These are phyloP conservation scores for Nicotiana sylvestris DNA, from an alignment of 257 asterid species.

Conservation along the genomic window DNA sequence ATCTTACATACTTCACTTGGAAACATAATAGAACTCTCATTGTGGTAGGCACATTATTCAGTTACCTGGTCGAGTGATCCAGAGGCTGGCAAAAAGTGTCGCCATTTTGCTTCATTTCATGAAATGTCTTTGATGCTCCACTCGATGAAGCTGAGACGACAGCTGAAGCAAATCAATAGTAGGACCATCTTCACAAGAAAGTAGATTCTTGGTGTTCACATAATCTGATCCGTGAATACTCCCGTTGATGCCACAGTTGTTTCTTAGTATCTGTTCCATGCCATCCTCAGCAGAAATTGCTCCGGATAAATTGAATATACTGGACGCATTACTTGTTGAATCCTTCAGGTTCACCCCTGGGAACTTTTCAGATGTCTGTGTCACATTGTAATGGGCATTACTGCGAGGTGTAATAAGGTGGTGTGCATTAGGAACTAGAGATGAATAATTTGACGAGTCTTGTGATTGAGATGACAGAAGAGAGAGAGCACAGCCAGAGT, in stretches of 20 bases:
- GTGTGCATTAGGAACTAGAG: constrained; percentile 13
- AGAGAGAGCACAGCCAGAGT: constrained; percentile 43
- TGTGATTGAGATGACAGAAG: constrained; percentile 41
- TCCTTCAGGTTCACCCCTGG: constrained; percentile 20
- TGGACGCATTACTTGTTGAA: constrained; percentile 14
- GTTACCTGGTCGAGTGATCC: constrained; percentile 14
- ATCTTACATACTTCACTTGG: background rate
- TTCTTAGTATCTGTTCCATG: constrained; percentile 25
- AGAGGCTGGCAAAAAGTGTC: constrained; percentile 20
- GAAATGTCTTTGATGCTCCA: constrained; percentile 25
- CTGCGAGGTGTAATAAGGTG: constrained; percentile 12
- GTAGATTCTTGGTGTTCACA: constrained; percentile 17
- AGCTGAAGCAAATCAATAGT: constrained; percentile 32
- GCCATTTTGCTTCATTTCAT: constrained; percentile 22
- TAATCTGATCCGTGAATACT: constrained; percentile 16
- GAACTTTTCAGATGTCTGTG: constrained; percentile 16
- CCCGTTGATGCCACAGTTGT: constrained; percentile 13
- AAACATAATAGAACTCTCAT: background rate
- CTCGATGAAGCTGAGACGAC: constrained; percentile 32
- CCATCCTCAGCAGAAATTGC: constrained; percentile 17
- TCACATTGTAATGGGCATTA: constrained; percentile 14
- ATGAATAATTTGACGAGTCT: constrained; percentile 19
- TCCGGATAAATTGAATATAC: constrained; percentile 13
- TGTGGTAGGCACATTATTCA: background rate
- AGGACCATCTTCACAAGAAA: constrained; percentile 19